A percentile compares a stretch with the other conserved stretches of the same genome.
Evolutionary conservation across 495 filamentous ascomycete genomes (phyloP).

Genomic region (Podospora australis): DNA sequence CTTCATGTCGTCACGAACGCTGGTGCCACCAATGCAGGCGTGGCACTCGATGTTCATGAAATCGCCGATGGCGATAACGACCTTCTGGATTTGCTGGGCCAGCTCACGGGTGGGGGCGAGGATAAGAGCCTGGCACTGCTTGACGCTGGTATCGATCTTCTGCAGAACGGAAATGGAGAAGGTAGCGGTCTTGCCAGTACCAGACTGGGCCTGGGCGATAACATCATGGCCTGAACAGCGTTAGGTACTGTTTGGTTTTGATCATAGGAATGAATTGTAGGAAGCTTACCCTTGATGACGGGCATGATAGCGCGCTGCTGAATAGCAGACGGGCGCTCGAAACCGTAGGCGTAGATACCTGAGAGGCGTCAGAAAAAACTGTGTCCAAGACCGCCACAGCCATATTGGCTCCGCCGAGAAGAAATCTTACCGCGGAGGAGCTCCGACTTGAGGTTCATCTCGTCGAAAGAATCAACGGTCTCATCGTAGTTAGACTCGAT

Average conservation of each 20-base stretch:
- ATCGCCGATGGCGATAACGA: constrained; percentile 94
- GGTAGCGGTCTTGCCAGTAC: constrained; percentile 97
- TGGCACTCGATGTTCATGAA: constrained; percentile 99
- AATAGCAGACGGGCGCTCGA: constrained; percentile 97
- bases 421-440: constrained; percentile 95
- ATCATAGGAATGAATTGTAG: not conserved
- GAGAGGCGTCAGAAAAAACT: constrained; percentile 14
- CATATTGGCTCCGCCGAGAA: no score
- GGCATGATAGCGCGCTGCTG: constrained; percentile 99
- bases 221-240: constrained; percentile 78
- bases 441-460: constrained; percentile 94
- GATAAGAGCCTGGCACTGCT: constrained; percentile 89
- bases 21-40: constrained; percentile 96
- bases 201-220: constrained; percentile 97
- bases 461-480: constrained; percentile 96
- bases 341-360: constrained; percentile 98
- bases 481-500: constrained; percentile 99
- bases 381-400: constrained; percentile 1
- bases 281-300: constrained; percentile 92
- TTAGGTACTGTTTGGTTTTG: constrained; percentile 25
- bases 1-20: constrained; percentile 93
- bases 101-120: constrained; percentile 98
- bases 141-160: constrained; percentile 77
- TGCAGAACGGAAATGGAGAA: constrained; percentile 98
- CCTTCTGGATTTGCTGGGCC: constrained; percentile 95